These are phyloP conservation scores for Fusarium sp. DNA, from an alignment of 2,329 filamentous ascomycete genomes.

Conservation along the genomic window DNA sequence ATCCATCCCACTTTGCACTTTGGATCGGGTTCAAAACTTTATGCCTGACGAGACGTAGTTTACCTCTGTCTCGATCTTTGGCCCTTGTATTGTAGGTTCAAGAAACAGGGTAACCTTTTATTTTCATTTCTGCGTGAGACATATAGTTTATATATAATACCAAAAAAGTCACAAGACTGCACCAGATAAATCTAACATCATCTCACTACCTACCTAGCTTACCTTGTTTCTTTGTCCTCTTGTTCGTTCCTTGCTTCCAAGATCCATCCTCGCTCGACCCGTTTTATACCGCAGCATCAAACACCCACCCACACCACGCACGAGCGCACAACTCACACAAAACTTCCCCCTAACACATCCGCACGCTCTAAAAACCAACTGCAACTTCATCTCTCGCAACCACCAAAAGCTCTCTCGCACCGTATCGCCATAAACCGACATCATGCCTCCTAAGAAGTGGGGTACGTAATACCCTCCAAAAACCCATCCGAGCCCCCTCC, in stretches of 20 bases:
- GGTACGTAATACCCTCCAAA: slow-evolving; percentile 52
- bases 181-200: not conserved
- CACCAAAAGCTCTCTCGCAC: slow-evolving; percentile 17
- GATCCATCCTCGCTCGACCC: slow-evolving; percentile 38
- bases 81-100: not conserved
- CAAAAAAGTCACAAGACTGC: too few species aligned
- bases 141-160: not conserved
- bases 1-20: slow-evolving; percentile 3
- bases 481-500: not conserved
- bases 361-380: slow-evolving; percentile 10
- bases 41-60: slow-evolving; percentile 1
- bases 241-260: slow-evolving; percentile 14
- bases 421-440: slow-evolving; percentile 47
- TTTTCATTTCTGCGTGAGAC: not conserved
- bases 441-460: slow-evolving; percentile 61
- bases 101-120: not conserved
- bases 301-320: slow-evolving; percentile 33
- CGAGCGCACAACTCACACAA: slow-evolving; percentile 42
- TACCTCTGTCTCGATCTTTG: not conserved
- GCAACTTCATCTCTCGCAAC: slow-evolving; percentile 23
- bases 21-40: slow-evolving; percentile 1
- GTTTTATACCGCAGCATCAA: slow-evolving; percentile 43
- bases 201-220: not conserved
- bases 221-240: not conserved
- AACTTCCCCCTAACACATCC: slow-evolving; percentile 36